These are phyloP conservation scores for Bipolaris zeicola DNA, from an alignment of 2,329 filamentous ascomycete species.

Conservation along the genomic window DNA sequence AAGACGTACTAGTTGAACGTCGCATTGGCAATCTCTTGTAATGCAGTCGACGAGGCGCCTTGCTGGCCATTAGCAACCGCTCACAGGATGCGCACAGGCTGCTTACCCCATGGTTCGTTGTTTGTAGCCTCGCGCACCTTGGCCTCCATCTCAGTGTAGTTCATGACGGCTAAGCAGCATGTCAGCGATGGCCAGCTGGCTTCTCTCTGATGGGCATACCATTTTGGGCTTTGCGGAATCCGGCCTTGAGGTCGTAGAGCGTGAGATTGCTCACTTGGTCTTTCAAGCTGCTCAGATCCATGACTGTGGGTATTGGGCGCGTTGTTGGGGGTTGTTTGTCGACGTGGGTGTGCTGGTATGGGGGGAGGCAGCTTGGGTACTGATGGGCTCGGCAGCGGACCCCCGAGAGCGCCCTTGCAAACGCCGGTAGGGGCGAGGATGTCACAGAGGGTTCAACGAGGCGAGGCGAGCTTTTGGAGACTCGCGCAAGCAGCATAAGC, in stretches of 20 bases:
- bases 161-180: constrained; percentile 79
- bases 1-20: constrained; percentile 92
- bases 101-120: constrained; percentile 90
- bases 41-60: constrained; percentile 78
- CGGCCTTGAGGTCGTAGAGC: constrained; percentile 93
- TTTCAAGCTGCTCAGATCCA: constrained; percentile 86
- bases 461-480: too few species aligned
- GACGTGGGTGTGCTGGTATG: constrained; percentile 7
- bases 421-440: neutral
- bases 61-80: constrained; percentile 20
- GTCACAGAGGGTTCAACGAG: neutral
- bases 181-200: constrained; percentile 37
- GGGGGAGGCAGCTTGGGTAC: constrained; percentile 13
- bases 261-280: constrained; percentile 89
- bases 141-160: constrained; percentile 75
- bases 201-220: constrained; percentile 60
- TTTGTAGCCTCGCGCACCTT: constrained; percentile 97
- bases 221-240: constrained; percentile 96
- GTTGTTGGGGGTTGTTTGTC: constrained; percentile 2
- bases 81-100: constrained; percentile 58
- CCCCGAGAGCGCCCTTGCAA: constrained; percentile 10
- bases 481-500: too few species aligned
- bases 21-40: constrained; percentile 98
- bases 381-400: constrained; percentile 17
- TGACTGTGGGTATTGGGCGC: constrained; percentile 50